Percentiles rank a stretch among this genome's conserved stretches.
These are phyloP conservation scores for Dictyostelium firmibasis DNA, from an alignment of 78 protist genomes.

Conservation along the genomic window DNA sequence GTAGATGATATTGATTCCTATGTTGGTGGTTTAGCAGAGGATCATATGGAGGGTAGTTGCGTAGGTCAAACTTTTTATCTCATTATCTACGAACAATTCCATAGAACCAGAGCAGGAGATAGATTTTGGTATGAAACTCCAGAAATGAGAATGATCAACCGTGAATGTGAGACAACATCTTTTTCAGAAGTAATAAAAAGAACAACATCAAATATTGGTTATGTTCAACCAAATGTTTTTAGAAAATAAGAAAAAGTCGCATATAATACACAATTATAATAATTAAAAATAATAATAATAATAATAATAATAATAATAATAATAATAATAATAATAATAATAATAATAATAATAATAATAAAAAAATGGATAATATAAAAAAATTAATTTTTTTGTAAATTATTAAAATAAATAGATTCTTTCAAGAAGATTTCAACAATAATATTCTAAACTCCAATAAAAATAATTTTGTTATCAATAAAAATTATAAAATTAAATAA, in stretches of 20 bases:
- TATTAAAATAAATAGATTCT: too few relatives aligned
- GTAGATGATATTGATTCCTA: constrained; percentile 35
- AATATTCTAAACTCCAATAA: too few relatives aligned
- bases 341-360: too few relatives aligned
- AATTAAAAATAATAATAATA: background rate
- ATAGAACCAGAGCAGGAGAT: constrained; percentile 58
- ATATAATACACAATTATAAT: too few relatives aligned
- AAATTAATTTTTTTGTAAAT: too few relatives aligned
- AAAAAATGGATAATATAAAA: too few relatives aligned
- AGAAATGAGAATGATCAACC: constrained; percentile 9
- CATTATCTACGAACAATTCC: constrained; percentile 65
- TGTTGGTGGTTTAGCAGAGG: constrained; percentile 78
- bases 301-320: background rate
- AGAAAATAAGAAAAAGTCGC: background rate
- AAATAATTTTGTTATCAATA: too few relatives aligned
- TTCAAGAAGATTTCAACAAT: too few relatives aligned
- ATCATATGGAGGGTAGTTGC: constrained; percentile 14
- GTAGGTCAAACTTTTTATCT: constrained; percentile 78
- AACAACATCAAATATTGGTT: constrained; percentile 31
- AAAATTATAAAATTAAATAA: background rate
- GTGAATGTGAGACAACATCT: constrained; percentile 35
- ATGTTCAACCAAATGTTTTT: constrained; percentile 5
- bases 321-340: background rate
- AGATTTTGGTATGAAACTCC: constrained; percentile 67
- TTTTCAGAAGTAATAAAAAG: constrained; percentile 23